Base-by-base conservation (phyloP, 768 basidiomycete genomes). In the Albatrellus ellisii region DNA sequence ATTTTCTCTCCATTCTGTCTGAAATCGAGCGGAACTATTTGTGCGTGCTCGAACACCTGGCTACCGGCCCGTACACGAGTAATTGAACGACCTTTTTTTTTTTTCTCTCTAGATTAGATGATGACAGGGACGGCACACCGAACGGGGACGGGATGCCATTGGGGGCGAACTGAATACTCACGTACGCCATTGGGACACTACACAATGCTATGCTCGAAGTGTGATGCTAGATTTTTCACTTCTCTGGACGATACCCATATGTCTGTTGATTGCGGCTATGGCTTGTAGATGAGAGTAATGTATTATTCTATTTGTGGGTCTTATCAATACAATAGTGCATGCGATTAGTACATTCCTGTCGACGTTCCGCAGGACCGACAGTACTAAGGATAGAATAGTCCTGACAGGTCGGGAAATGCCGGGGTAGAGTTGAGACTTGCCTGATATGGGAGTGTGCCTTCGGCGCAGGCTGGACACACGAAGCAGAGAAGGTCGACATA, bases 1-100 rank as follows among this genome's bases (percentile, higher is more conserved):
- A 92, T 64, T 94, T 94, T 62, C 63, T 92, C 21, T 86, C 81
- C 39, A 90, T 94, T 49, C 60, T 94, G 33, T 86, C 81, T 27
- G 90, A 92, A 63, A 90, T 94, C 51, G 90, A 92, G 55, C 68
- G 82, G 48, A 86, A 91, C 60, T 92, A 92, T 67, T 61, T 86
- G 79, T 83, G 52, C 55, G 73, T 70, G 15, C 18, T 32, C 25
- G 33, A 11, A 4, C 8, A 11, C 10, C 9, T 31, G 36, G 31
- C 33, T 39, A 22, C 37, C 39, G 38, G 24, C 41, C 37, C 42
- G 43, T 40, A 26, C 29, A 12, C 26, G 27, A 6, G 10, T 12
- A 24, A 26, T 39, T 36, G 15, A 18, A 12, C 12, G n/a, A n/a
- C n/a, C n/a, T n/a, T n/a, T n/a, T n/a, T n/a, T n/a, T n/a, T n/a